Evolutionary conservation across 495 filamentous ascomycete genomes (phyloP), one percentile per base, ranked within the genome.

Genomic region (Penicillium bialowiezense): DNA sequence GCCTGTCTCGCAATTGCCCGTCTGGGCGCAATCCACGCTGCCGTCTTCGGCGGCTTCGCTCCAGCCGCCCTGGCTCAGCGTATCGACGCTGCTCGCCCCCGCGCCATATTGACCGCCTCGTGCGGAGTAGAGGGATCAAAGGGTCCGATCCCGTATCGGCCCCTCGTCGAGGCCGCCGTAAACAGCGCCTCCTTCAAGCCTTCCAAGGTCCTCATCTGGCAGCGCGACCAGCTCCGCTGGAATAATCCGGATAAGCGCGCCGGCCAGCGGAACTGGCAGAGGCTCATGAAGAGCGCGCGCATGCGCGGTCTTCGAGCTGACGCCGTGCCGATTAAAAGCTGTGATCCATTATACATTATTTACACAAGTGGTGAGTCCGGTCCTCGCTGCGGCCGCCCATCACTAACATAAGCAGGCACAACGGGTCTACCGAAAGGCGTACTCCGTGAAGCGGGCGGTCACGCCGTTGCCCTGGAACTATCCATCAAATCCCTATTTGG

Each of bases 31-130:
- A 85, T 96, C 44, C 91, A 97, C 55, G 83, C 88, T 3, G 90
- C 92, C 7, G 91, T 97, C 3, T 97, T 97, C 64, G 92, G 91
- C 9, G 91, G 91, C 1, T 97, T 97, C 56, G 89, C 89, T 0
- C 70, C 90, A 6, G 72, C 76, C 14, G 88, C 91, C 3, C 75
- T 96, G 19, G 90, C 91, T 2, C 92, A 97, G 64, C 79, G 91
- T 7, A 95, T 97, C 47, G 90, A 95, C 33, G 87, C 87, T 0
- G 89, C 85, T 1, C 77, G 81, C 36, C 88, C 91, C 10, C 77
- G 78, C 15, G 82, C 78, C 8, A 83, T 97, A 40, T 76, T 96
- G 66, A 96, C 91, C 3, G 90, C 91, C 2, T 92, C 88, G 2
- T 97, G 91, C 67, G 91, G 91, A 6, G 91, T 96, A 39, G 91